Percentiles rank a stretch among this genome's conserved stretches.
phyloP scores from a whole-genome alignment of 2,329 filamentous ascomycete species.

The Chalara sp. region DNA sequence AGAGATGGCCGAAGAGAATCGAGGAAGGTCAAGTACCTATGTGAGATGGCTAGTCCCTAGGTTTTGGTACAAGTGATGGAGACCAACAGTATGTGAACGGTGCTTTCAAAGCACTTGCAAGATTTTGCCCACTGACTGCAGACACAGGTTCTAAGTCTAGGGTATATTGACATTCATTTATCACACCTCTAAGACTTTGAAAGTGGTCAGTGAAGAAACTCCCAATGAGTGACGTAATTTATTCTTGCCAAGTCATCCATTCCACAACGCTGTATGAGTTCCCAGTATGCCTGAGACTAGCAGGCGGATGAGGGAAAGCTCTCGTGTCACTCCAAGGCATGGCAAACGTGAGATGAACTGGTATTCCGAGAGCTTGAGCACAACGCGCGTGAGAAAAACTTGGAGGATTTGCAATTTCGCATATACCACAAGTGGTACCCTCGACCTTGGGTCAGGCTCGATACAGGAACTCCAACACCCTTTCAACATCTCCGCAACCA shows the following conservation, averaged over 20 bases:
- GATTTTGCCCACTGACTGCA: conserved; percentile 27
- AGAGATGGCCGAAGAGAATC: too few species aligned
- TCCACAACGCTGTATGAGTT: too few species aligned
- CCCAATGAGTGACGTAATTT: too few species aligned
- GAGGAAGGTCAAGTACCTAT: conserved; percentile 4
- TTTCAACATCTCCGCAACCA: conserved; percentile 68
- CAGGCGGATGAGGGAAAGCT: too few species aligned
- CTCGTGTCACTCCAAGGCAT: conserved; percentile 49
- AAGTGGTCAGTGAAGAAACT: too few species aligned
- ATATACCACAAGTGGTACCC: conserved; percentile 21
- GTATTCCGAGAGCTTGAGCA: conserved; percentile 34
- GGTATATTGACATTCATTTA: neutral
- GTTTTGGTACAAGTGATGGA: conserved; percentile 13
- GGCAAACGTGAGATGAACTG: conserved; percentile 63
- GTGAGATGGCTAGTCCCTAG: conserved; percentile 11
- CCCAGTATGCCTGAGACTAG: too few species aligned
- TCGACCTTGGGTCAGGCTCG: conserved; percentile 36
- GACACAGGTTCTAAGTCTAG: conserved; percentile 34
- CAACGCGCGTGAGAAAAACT: conserved; percentile 36
- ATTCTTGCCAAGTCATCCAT: too few species aligned
- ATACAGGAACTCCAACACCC: conserved; percentile 81
- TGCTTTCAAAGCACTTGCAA: conserved; percentile 6
- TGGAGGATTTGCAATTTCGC: conserved; percentile 22
- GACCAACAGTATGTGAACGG: conserved; percentile 15
- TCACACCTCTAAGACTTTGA: too few species aligned